These are phyloP conservation scores for Colletotrichum karsti DNA, from an alignment of 2,329 filamentous ascomycete species.

Conservation along the genomic window DNA sequence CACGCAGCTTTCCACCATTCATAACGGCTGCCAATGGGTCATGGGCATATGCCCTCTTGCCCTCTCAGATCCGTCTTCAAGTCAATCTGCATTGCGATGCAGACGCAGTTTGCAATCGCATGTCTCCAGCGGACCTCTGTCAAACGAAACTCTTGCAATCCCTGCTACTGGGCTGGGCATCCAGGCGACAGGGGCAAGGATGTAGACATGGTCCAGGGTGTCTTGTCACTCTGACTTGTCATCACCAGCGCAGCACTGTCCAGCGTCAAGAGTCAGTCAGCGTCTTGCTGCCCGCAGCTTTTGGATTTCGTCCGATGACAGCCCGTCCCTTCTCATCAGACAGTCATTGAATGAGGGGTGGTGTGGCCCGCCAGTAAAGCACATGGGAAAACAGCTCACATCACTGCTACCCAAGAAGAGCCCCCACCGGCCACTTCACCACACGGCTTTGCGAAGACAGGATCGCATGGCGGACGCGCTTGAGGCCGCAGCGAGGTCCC, in stretches of 20 bases:
- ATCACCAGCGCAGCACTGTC: neutral
- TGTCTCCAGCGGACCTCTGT: neutral
- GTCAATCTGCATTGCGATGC: neutral
- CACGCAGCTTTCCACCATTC: neutral
- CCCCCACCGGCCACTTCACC: neutral
- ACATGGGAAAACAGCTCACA: neutral
- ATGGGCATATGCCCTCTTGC: no score
- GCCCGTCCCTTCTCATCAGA: neutral
- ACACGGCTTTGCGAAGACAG: constrained; percentile 8
- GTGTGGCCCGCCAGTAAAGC: neutral
- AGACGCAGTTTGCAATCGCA: constrained; percentile 1
- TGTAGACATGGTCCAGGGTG: constrained; percentile 15
- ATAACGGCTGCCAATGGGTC: neutral
- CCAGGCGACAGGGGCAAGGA: constrained; percentile 15
- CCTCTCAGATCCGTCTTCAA: neutral
- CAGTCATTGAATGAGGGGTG: neutral
- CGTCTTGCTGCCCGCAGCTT: neutral
- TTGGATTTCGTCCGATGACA: constrained; percentile 15
- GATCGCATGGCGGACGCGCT: neutral
- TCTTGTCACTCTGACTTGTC: constrained; percentile 15
- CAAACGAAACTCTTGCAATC: constrained; percentile 21
- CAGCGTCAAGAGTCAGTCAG: neutral
- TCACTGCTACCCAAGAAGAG: neutral
- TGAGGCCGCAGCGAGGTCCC: constrained; percentile 20
- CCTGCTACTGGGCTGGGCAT: constrained; percentile 10